phyloP scores from a whole-genome alignment of 768 basidiomycete species.

The Rubroboletus pulcherrimus region DNA sequence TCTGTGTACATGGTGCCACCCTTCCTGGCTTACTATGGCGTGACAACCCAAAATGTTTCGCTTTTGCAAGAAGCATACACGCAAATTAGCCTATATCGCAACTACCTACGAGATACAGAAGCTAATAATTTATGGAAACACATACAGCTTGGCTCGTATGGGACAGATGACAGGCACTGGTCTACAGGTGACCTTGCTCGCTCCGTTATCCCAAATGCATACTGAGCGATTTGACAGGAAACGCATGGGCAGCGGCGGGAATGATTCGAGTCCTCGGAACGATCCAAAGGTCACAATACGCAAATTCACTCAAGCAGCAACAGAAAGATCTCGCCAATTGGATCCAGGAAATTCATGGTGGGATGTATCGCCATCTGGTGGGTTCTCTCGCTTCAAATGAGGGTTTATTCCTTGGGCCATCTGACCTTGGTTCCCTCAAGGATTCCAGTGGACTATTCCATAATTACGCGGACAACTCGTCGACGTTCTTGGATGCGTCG shows the following conservation, averaged over 20 bases:
- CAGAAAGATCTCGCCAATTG: constrained; percentile 58
- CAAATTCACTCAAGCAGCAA: constrained; percentile 44
- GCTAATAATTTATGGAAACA: constrained; percentile 72
- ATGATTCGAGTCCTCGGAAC: constrained; percentile 81
- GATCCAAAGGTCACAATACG: constrained; percentile 58
- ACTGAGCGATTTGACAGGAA: constrained; percentile 44
- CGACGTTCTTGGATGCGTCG: constrained; percentile 68
- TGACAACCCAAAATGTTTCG: constrained; percentile 50
- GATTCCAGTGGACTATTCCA: constrained; percentile 39
- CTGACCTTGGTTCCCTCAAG: not conserved
- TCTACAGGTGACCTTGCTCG: constrained; percentile 53
- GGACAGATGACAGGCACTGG: constrained; percentile 71
- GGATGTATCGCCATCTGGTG: constrained; percentile 60
- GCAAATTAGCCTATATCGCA: constrained; percentile 70
- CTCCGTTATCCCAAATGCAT: not conserved
- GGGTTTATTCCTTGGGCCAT: not conserved
- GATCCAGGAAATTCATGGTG: constrained; percentile 71
- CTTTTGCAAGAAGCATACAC: constrained; percentile 62
- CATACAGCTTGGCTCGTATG: constrained; percentile 52
- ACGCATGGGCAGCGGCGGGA: constrained; percentile 87
- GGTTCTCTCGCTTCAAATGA: constrained; percentile 21
- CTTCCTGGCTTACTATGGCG: constrained; percentile 83
- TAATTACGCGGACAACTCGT: constrained; percentile 64
- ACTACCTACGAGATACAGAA: constrained; percentile 50
- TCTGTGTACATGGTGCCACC: constrained; percentile 85